Percentiles rank a stretch among this genome's conserved stretches.
These are phyloP conservation scores for Rhytidhysteron rufulum DNA, from an alignment of 2,329 filamentous ascomycete species.

Conservation along the genomic window DNA sequence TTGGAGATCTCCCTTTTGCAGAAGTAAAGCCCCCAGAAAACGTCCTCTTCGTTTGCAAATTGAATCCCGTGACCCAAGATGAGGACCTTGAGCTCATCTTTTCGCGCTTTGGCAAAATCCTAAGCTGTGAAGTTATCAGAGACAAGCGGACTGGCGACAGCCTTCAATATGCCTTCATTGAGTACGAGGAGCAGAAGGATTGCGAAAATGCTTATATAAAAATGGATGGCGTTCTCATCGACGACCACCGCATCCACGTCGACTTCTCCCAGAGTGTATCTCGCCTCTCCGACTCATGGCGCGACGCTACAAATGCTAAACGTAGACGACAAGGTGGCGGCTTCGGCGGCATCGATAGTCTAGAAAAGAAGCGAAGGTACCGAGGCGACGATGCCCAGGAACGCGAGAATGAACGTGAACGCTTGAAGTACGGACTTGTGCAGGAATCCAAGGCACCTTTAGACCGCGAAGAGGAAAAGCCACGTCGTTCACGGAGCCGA, in stretches of 20 bases:
- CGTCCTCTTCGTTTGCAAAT: slow-evolving; percentile 95
- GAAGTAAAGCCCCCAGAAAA: slow-evolving; percentile 98
- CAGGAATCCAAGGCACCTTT: slow-evolving; percentile 12
- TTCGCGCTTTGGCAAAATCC: slow-evolving; percentile 89
- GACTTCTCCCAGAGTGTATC: slow-evolving; percentile 95
- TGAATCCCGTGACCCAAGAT: slow-evolving; percentile 94
- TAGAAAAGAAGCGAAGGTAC: slow-evolving; percentile 92
- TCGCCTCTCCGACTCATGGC: slow-evolving; percentile 85
- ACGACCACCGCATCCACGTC: slow-evolving; percentile 95
- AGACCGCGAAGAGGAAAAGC: slow-evolving; percentile 18
- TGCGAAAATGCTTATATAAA: slow-evolving; percentile 97
- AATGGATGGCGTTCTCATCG: slow-evolving; percentile 96
- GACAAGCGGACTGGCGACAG: slow-evolving; percentile 93
- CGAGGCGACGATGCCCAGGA: slow-evolving; percentile 24
- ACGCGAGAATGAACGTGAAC: slow-evolving; percentile 24
- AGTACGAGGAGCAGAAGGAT: slow-evolving; percentile 87
- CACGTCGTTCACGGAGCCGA: slow-evolving; percentile 34
- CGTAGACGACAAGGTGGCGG: slow-evolving; percentile 62
- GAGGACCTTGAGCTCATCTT: slow-evolving; percentile 95
- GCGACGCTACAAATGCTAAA: slow-evolving; percentile 79
- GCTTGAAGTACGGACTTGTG: slow-evolving; percentile 28
- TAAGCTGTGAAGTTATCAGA: slow-evolving; percentile 93
- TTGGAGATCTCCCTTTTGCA: slow-evolving; percentile 93
- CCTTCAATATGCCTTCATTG: slow-evolving; percentile 95
- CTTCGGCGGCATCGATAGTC: slow-evolving; percentile 82